Conservation (phyloP, 495 filamentous ascomycete genomes). For the Acidomyces sp. region DNA sequence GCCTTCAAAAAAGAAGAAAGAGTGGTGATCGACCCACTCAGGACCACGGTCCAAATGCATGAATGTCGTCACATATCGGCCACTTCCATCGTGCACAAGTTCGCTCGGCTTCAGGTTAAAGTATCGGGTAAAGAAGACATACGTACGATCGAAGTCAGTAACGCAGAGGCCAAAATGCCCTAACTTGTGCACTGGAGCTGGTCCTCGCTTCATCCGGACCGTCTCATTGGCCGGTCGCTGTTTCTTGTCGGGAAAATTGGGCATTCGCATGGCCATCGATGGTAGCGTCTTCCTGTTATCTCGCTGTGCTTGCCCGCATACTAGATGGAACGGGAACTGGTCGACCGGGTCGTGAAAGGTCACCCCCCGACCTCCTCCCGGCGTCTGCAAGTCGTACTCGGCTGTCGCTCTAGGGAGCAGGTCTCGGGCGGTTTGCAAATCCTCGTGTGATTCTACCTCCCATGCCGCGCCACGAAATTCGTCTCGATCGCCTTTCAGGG, state of each 20-base stretch:
- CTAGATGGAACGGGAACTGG: slow-evolving; percentile 39
- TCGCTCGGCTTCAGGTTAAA: slow-evolving; percentile 49
- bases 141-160: slow-evolving; percentile 38
- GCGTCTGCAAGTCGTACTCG: slow-evolving; percentile 35
- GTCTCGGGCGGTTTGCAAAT: slow-evolving; percentile 23
- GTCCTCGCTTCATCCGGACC: slow-evolving; percentile 37
- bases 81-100: slow-evolving; percentile 33
- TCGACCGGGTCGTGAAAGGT: slow-evolving; percentile 45
- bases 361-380: slow-evolving; percentile 43
- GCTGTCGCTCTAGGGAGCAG: slow-evolving; percentile 29
- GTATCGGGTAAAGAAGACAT: slow-evolving; percentile 48
- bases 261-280: slow-evolving; percentile 29
- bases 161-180: slow-evolving; percentile 64
- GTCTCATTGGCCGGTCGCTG: slow-evolving; percentile 14
- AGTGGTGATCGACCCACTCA: slow-evolving; percentile 52
- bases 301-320: slow-evolving; percentile 34
- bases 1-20: slow-evolving; percentile 18
- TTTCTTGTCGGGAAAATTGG: slow-evolving; percentile 31
- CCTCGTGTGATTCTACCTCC: slow-evolving; percentile 15
- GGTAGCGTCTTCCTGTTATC: slow-evolving; percentile 23
- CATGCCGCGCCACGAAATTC: slow-evolving; percentile 21
- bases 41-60: slow-evolving; percentile 47
- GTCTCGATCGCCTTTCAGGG: slow-evolving; percentile 11
- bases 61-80: slow-evolving; percentile 42
- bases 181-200: slow-evolving; percentile 54